These are phyloP conservation scores for Thermoascus crustaceus DNA, from an alignment of 2,329 filamentous ascomycete genomes.

Conservation along the genomic window DNA sequence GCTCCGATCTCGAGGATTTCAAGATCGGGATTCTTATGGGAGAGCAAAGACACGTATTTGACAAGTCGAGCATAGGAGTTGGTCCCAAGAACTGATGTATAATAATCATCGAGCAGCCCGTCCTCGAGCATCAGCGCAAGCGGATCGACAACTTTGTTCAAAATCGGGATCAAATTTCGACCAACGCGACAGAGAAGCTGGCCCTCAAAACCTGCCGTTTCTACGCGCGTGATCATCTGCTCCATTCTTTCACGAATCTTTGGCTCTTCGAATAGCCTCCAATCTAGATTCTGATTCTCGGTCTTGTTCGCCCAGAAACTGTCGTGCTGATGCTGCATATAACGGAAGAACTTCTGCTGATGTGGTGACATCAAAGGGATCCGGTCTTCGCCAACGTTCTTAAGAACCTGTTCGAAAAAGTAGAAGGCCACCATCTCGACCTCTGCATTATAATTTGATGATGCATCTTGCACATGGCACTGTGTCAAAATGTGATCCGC, in stretches of 20 bases:
- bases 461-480: neutral
- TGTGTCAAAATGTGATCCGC: neutral
- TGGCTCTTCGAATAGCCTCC: neutral
- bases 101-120: neutral
- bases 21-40: constrained; percentile 9
- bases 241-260: neutral
- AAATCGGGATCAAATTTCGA: neutral
- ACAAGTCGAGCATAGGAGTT: neutral
- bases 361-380: neutral
- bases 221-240: neutral
- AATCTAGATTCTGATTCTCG: neutral
- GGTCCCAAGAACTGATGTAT: neutral
- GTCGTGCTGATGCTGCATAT: neutral
- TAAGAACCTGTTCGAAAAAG: neutral
- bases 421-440: neutral
- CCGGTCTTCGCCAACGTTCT: neutral
- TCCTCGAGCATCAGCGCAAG: neutral
- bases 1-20: constrained; percentile 14
- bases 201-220: neutral
- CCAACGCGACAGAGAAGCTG: neutral
- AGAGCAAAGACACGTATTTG: constrained; percentile 5
- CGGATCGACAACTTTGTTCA: neutral
- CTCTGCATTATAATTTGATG: neutral
- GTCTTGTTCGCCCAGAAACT: neutral
- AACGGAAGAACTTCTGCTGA: neutral